Conservation (phyloP, 352 stramenopile genomes). For the Globisporangium recalcitrans region DNA sequence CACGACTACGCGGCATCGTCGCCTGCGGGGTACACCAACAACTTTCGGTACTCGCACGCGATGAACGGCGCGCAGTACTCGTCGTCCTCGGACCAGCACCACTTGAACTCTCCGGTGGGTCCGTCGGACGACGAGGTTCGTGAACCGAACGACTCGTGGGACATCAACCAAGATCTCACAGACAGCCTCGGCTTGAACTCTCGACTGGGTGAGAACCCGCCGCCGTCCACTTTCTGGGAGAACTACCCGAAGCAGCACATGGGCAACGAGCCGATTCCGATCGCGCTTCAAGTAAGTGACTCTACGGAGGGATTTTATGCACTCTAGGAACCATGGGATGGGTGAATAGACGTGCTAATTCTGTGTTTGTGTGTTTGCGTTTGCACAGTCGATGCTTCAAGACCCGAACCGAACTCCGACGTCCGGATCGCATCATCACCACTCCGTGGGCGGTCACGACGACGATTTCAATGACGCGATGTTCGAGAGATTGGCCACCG, state of each 20-base stretch:
- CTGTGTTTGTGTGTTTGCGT: neutral
- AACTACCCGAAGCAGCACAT: slow-evolving; percentile 32
- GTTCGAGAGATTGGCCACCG: slow-evolving; percentile 37
- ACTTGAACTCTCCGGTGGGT: slow-evolving; percentile 9
- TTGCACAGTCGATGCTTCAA: slow-evolving; percentile 23
- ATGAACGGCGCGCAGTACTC: slow-evolving; percentile 9
- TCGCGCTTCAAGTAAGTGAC: slow-evolving; percentile 19
- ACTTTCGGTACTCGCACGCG: slow-evolving; percentile 12
- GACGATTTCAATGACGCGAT: slow-evolving; percentile 43
- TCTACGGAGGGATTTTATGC: neutral
- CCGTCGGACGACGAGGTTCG: slow-evolving; percentile 15
- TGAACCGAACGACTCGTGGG: slow-evolving; percentile 28
- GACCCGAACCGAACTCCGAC: slow-evolving; percentile 17
- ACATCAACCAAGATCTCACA: slow-evolving; percentile 21
- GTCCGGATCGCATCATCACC: slow-evolving; percentile 4
- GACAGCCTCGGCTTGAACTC: slow-evolving; percentile 16
- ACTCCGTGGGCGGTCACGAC: slow-evolving; percentile 20
- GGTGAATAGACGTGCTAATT: neutral
- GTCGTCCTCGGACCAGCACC: slow-evolving; percentile 5
- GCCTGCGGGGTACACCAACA: slow-evolving; percentile 9
- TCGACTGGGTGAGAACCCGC: slow-evolving; percentile 36
- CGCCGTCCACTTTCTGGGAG: slow-evolving; percentile 37
- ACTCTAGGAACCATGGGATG: neutral
- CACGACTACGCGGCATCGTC: slow-evolving; percentile 11
- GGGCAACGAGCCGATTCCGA: slow-evolving; percentile 27